Conservation (phyloP, 331 rosid species). For the Cucumis variabilis region DNA sequence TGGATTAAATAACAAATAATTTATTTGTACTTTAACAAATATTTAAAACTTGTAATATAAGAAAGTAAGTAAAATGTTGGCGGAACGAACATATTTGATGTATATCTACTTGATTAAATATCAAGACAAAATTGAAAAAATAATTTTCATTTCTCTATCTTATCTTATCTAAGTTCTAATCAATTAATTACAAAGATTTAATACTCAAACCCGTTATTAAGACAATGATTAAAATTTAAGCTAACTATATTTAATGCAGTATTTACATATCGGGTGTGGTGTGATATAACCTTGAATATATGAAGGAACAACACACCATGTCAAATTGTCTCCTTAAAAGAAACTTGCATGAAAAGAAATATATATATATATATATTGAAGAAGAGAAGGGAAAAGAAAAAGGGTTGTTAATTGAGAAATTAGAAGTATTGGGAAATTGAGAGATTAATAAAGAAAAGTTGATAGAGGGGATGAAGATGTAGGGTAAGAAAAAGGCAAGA, state of each 20-base stretch:
- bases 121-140: neutral
- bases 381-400: no score
- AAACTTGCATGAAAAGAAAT: neutral
- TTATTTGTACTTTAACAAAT: no score
- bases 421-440: neutral
- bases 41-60: no score
- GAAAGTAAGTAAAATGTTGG: neutral
- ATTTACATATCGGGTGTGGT: neutral
- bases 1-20: no score
- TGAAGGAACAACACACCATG: neutral
- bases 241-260: neutral
- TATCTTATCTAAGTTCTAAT: neutral
- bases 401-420: neutral
- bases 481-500: constrained; percentile 16
- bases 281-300: neutral
- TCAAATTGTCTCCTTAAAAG: constrained; percentile 25
- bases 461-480: neutral
- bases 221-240: constrained; percentile 14
- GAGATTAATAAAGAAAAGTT: neutral
- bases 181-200: neutral
- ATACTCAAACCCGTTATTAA: no score
- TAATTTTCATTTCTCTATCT: neutral
- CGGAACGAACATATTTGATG: no score
- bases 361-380: neutral
- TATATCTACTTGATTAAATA: neutral